Conservation (phyloP, 768 basidiomycete species). For the Russula earlei region DNA sequence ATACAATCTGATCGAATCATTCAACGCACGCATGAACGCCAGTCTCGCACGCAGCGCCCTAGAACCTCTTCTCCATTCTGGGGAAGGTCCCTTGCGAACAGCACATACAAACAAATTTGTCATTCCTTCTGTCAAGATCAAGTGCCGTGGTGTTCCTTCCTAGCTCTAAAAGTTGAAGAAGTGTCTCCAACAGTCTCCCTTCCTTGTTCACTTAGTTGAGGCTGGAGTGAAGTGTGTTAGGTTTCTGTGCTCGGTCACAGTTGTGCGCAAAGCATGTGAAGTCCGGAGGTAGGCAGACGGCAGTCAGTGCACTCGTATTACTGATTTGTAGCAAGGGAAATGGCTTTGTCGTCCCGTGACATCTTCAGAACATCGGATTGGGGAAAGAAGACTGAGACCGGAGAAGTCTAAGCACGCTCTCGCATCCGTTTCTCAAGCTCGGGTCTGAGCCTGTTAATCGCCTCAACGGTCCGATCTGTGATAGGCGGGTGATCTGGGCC, state of each 20-base stretch:
- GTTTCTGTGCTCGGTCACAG: background rate
- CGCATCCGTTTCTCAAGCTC: background rate
- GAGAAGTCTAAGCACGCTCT: background rate
- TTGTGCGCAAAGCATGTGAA: conserved; percentile 8
- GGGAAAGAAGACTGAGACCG: conserved; percentile 6
- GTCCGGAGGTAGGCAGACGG: background rate
- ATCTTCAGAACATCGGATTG: background rate
- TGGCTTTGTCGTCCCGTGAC: background rate
- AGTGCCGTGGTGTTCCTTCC: background rate
- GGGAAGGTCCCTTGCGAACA: background rate
- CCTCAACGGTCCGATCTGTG: background rate
- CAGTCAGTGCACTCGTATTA: conserved; percentile 6
- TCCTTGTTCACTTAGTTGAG: background rate
- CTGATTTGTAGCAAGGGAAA: conserved; percentile 5
- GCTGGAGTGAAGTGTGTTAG: background rate
- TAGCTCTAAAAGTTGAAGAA: background rate
- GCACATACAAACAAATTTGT: conserved; percentile 2
- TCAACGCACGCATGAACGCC: conserved; percentile 10
- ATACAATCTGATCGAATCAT: too few relatives aligned
- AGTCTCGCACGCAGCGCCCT: conserved; percentile 4
- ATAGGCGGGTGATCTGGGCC: background rate
- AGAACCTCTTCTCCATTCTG: conserved; percentile 1
- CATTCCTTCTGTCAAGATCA: conserved; percentile 9
- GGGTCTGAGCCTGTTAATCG: background rate
- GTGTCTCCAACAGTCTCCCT: background rate